Evolutionary conservation across 1,284 basidiomycete species (phyloP).

Genomic region (Puccinia novopanici): DNA sequence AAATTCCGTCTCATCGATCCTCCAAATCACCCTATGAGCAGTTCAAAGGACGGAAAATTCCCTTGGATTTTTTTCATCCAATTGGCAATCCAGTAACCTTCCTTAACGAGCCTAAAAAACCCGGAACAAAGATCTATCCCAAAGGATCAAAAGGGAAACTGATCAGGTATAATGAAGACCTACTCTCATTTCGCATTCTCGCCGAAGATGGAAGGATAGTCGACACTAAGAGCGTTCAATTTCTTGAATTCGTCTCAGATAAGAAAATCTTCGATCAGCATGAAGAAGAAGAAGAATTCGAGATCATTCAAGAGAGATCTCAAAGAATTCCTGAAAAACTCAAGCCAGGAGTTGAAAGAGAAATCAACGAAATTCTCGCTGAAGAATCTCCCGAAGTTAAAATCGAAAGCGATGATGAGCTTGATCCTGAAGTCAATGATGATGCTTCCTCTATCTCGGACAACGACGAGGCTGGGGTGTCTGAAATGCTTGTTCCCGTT

Average conservation of each 20-base stretch:
- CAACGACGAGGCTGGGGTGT: too few relatives aligned
- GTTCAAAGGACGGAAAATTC: too few relatives aligned
- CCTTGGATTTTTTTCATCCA: too few relatives aligned
- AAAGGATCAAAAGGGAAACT: neutral
- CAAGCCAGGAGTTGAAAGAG: too few relatives aligned
- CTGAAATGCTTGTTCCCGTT: too few relatives aligned
- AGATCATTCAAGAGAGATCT: neutral
- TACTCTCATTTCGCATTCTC: neutral
- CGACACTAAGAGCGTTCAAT: neutral
- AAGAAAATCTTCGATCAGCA: neutral
- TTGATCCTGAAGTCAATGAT: too few relatives aligned
- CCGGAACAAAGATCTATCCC: neutral
- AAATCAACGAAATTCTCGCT: neutral
- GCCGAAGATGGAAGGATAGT: neutral
- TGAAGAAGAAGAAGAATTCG: neutral
- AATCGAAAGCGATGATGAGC: neutral
- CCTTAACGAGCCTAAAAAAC: neutral
- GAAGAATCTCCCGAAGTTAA: too few relatives aligned
- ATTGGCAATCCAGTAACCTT: too few relatives aligned
- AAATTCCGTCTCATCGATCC: too few relatives aligned
- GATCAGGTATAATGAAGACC: neutral
- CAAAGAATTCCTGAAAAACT: neutral
- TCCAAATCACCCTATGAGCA: neutral
- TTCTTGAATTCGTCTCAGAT: neutral
- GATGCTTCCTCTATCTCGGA: too few relatives aligned